A percentile compares a stretch with the other conserved stretches of the same genome.
Conservation (phyloP, 192 early-diverging fungal genomes). For the Dissophora globulifera region DNA sequence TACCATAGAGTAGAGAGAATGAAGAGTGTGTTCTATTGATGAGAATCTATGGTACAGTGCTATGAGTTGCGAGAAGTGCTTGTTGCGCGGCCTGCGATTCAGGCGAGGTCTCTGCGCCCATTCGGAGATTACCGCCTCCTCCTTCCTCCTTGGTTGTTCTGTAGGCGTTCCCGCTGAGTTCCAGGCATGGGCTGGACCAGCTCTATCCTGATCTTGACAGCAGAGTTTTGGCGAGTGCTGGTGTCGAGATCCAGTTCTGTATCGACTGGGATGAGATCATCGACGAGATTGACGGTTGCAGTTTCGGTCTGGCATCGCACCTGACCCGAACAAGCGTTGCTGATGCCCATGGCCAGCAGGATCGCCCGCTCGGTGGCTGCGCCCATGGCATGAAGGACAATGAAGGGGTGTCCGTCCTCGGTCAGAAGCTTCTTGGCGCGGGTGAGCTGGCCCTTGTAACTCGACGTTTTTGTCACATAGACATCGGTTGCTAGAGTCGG, state of each 20-base stretch:
- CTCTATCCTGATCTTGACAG: slow-evolving; percentile 75
- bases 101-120: background rate
- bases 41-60: background rate
- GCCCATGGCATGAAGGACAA: slow-evolving; percentile 84
- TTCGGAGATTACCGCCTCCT: slow-evolving; percentile 10
- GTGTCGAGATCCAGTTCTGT: slow-evolving; percentile 68
- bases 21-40: background rate
- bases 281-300: slow-evolving; percentile 75
- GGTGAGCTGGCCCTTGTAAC: slow-evolving; percentile 67
- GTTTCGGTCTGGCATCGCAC: slow-evolving; percentile 72
- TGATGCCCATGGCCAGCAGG: slow-evolving; percentile 70
- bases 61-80: background rate
- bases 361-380: slow-evolving; percentile 77
- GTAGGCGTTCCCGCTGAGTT: slow-evolving; percentile 11
- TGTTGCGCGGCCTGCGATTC: background rate
- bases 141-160: slow-evolving; percentile 3
- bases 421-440: slow-evolving; percentile 74
- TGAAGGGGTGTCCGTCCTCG: slow-evolving; percentile 64
- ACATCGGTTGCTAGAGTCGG: slow-evolving; percentile 78
- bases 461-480: slow-evolving; percentile 78
- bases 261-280: slow-evolving; percentile 80
- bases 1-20: no score
- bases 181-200: slow-evolving; percentile 48
- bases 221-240: slow-evolving; percentile 72
- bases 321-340: slow-evolving; percentile 66